These are phyloP conservation scores for Yarrowia porcina DNA, from an alignment of 805 yeast species.

Conservation along the genomic window DNA sequence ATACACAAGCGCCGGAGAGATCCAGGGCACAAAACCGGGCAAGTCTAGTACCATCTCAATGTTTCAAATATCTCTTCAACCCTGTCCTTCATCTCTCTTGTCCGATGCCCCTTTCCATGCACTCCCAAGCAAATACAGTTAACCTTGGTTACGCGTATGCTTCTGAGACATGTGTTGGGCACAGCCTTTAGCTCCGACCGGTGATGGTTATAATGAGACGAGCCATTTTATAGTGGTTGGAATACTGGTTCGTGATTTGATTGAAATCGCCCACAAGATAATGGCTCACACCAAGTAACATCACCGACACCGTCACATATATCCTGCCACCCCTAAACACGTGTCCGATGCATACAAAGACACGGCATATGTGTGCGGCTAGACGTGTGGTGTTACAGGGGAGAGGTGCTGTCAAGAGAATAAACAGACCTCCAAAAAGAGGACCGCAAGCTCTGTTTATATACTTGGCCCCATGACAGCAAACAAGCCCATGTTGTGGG, in stretches of 20 bases:
- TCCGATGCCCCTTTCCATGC: conserved; percentile 13
- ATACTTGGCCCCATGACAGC: neutral
- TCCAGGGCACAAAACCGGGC: too few relatives aligned
- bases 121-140: conserved; percentile 7
- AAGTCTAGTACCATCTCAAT: too few relatives aligned
- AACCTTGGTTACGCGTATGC: conserved; percentile 19
- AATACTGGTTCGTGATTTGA: too few relatives aligned
- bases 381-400: conserved; percentile 11
- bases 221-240: too few relatives aligned
- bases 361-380: conserved; percentile 8
- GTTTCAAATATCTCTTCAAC: neutral
- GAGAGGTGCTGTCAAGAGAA: too few relatives aligned
- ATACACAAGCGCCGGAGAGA: too few relatives aligned
- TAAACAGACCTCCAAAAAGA: neutral
- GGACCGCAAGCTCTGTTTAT: neutral
- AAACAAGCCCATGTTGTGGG: neutral
- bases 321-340: neutral
- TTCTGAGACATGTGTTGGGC: conserved; percentile 10
- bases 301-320: neutral
- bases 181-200: neutral
- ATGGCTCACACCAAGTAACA: neutral
- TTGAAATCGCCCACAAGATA: too few relatives aligned
- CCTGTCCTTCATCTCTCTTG: neutral
- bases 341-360: conserved; percentile 7
- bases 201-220: too few relatives aligned